A percentile compares a stretch with the other conserved stretches of the same genome.
Conservation (phyloP, 495 filamentous ascomycete genomes). For the Xylaria bambusicola region DNA sequence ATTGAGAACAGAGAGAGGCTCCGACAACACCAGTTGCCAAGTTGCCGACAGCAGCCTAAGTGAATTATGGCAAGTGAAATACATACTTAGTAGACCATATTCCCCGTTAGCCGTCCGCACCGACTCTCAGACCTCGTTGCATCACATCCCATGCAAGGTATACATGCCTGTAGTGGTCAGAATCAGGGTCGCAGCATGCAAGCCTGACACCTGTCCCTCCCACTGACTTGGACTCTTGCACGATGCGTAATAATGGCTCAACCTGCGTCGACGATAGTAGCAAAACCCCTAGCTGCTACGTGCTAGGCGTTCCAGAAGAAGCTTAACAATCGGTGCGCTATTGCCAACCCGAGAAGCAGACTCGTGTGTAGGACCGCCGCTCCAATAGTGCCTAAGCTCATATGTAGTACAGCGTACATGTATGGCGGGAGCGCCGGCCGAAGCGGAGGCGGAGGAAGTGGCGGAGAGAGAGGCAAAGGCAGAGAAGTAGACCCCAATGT, state of each 20-base stretch:
- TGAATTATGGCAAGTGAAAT: not conserved
- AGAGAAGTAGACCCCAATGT: not conserved
- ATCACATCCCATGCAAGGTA: slow-evolving; percentile 6
- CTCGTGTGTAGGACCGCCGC: too few species aligned
- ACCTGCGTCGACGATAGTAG: too few species aligned
- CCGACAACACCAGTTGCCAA: not conserved
- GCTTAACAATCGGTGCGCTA: too few species aligned
- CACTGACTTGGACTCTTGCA: not conserved
- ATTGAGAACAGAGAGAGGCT: not conserved
- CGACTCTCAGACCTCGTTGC: not conserved
- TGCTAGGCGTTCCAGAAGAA: too few species aligned
- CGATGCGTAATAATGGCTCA: not conserved
- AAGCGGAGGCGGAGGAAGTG: too few species aligned
- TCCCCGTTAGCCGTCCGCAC: not conserved
- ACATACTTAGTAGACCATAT: too few species aligned
- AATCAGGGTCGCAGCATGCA: slow-evolving; percentile 11
- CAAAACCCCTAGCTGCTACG: too few species aligned
- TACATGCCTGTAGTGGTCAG: not conserved
- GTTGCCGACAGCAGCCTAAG: not conserved
- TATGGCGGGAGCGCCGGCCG: too few species aligned
- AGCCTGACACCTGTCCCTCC: not conserved
- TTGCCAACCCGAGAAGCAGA: too few species aligned
- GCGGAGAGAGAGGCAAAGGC: too few species aligned
- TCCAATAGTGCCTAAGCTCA: too few species aligned
- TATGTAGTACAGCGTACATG: too few species aligned